Evolutionary conservation across 495 filamentous ascomycete genomes (phyloP), one percentile per base, ranked within the genome.

Genomic region (Stereocaulon alpinum): DNA sequence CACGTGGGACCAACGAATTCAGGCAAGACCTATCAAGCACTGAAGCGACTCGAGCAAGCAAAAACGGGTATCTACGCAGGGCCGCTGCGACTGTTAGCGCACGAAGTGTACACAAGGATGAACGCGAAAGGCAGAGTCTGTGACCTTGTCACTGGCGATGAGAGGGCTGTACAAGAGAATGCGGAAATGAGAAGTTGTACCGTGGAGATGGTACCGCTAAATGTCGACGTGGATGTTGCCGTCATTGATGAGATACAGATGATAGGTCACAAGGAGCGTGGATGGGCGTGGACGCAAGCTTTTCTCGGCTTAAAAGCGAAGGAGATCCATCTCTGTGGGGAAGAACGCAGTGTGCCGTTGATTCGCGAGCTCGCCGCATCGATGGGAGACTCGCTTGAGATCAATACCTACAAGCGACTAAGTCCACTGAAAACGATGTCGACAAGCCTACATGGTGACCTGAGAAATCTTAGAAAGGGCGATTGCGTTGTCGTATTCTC

Each of bases 201-300:
- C 0, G 92, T 99, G 12, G 94, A 99, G 69, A 99, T 99, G 94
- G 81, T 90, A 43, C 86, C 86, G 40, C 62, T 95, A 11, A 86
- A 85, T 58, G 66, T 66, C 15, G 62, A 65, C 4, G 82, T 91
- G 32, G 92, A 97, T 49, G 93, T 97, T 55, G 91, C 89, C 10
- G 92, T 99, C 63, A 89, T 99, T 57, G 92, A 98, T 66, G 92
- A 98, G 73, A 97, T 97, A 58, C 94, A 99, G 68, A 96, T 96
- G 93, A 91, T 97, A 58, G 86, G 84, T 20, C 82, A 89, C 65
- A 51, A 68, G 2, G 78, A 86, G 1, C 86, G 94, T 51, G 94
- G 94, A 2, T 96, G 90, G 90, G 94, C 92, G 34, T 99, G 94
- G 94, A 96, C 93, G 6, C 85, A 91, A 68, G 93, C 93, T 30